Base-by-base conservation (phyloP, 495 filamentous ascomycete species). In the Oidiodendron maius region DNA sequence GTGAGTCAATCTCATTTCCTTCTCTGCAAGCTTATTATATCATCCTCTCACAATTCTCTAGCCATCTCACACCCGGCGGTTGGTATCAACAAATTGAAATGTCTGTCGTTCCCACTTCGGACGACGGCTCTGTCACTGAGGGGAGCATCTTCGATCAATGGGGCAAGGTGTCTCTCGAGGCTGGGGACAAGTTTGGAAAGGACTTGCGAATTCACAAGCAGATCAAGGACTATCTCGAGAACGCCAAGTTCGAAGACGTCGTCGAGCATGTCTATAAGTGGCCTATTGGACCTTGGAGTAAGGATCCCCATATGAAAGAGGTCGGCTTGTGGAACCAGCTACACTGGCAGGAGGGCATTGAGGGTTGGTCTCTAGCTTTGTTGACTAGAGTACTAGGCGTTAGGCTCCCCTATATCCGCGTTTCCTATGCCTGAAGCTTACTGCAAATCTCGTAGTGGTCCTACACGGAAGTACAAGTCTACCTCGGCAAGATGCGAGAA, bases 231-330 rank as follows among this genome's bases (percentile, higher is more conserved):
- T 64, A 72, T 21, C 69, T 2, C 85, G 80, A 80, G 70, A 20
- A 36, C 36, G 73, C 67, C 5, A 71, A 71, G 6, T 79, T 79
- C 51, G 58, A 63, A 11, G 64, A 74, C 17, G 59, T 77, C n/a
- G 61, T 60, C 11, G 67, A 73, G 40, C 52, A 61, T 20, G 55
- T 48, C 10, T 73, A 71, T 51, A 77, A 78, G 47, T 63, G 71
- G 53, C 77, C 77, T 0, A 23, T 47, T 8, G 30, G 44, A 12
- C 11, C 26, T 21, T 47, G 44, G 44, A 37, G 80, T 0, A 67
- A 67, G 38, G 76, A 86, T 50, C 63, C 63, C 10, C 64, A 66
- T 12, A 37, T 74, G 30, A 76, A 70, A 40, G 61, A 69, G 28
- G 53, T 81, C 38, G 81, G 82, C 23, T 39, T 58, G 24, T 69